Conservation (phyloP, 768 basidiomycete genomes). For the Imleria badia region DNA sequence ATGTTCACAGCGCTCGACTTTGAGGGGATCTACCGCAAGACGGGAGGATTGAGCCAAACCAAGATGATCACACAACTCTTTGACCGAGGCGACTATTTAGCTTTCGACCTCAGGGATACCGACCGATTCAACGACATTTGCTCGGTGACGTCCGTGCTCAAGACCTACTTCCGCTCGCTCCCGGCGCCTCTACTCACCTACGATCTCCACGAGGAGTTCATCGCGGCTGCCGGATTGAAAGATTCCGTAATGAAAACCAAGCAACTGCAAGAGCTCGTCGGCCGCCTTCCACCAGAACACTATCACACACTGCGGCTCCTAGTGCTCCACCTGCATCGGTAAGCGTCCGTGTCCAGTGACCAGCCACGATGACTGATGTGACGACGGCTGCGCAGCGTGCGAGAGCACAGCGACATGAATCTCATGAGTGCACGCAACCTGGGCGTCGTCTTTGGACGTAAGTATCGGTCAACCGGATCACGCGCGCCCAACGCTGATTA, state of each 20-base stretch:
- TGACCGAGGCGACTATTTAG: constrained; percentile 84
- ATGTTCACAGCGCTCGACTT: constrained; percentile 76
- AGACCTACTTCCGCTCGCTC: constrained; percentile 92
- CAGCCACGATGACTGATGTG: not conserved
- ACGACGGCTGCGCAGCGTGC: constrained; percentile 43
- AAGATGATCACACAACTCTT: constrained; percentile 94
- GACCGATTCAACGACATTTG: constrained; percentile 97
- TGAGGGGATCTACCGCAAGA: constrained; percentile 98
- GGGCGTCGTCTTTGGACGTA: constrained; percentile 98
- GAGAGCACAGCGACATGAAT: constrained; percentile 67
- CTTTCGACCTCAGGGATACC: constrained; percentile 85
- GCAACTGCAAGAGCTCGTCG: constrained; percentile 65
- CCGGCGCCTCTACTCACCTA: constrained; percentile 90
- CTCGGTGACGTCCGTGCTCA: constrained; percentile 94
- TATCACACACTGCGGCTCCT: constrained; percentile 80
- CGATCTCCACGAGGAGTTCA: constrained; percentile 88
- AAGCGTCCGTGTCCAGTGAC: constrained; percentile 18
- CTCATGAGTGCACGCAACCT: constrained; percentile 94
- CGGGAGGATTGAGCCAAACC: constrained; percentile 88
- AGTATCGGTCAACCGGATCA: constrained; percentile 31
- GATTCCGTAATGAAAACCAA: constrained; percentile 60
- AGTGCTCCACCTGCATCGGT: constrained; percentile 89
- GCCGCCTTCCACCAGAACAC: constrained; percentile 81
- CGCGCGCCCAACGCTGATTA: not conserved
- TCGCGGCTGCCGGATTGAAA: constrained; percentile 67